These are phyloP conservation scores for Myrmaecium sp. DNA, from an alignment of 2,329 filamentous ascomycete genomes.

Conservation along the genomic window DNA sequence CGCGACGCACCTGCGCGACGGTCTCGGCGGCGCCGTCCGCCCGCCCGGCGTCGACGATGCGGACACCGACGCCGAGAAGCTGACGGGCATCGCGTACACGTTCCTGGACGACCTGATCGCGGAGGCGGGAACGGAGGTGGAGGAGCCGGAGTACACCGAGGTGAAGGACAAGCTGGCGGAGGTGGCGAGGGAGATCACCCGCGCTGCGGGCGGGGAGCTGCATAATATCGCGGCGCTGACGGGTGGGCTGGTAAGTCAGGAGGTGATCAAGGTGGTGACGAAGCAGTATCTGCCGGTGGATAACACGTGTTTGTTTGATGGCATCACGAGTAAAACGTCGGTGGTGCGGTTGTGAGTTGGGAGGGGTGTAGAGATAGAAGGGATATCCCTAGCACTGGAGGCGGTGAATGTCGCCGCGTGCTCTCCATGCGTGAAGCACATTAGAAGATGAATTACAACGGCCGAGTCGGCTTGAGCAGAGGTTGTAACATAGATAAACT, in stretches of 20 bases:
- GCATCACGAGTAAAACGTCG: constrained; percentile 37
- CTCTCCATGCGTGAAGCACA: no score
- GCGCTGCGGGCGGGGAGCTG: constrained; percentile 69
- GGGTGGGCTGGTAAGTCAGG: constrained; percentile 90
- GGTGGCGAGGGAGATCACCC: constrained; percentile 27
- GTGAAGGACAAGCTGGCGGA: constrained; percentile 19
- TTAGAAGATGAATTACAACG: no score
- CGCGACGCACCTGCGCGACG: constrained; percentile 22
- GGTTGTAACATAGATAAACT: no score
- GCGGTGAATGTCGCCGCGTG: no score
- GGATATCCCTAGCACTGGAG: no score
- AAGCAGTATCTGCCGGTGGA: constrained; percentile 48
- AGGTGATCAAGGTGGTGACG: constrained; percentile 80
- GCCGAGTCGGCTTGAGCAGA: no score
- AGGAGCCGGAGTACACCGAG: constrained; percentile 24
- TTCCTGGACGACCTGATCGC: constrained; percentile 25
- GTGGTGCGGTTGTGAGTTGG: constrained; percentile 29
- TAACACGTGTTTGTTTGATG: constrained; percentile 47
- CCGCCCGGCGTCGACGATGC: constrained; percentile 19
- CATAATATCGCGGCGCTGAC: constrained; percentile 82
- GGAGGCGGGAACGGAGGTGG: constrained; percentile 21
- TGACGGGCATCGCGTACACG: constrained; percentile 26
- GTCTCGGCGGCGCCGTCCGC: constrained; percentile 15
- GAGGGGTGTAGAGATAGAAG: background rate
- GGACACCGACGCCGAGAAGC: constrained; percentile 20